Evolutionary conservation across 257 asterid species (phyloP).

Genomic region (Penstemon davidsonii): DNA sequence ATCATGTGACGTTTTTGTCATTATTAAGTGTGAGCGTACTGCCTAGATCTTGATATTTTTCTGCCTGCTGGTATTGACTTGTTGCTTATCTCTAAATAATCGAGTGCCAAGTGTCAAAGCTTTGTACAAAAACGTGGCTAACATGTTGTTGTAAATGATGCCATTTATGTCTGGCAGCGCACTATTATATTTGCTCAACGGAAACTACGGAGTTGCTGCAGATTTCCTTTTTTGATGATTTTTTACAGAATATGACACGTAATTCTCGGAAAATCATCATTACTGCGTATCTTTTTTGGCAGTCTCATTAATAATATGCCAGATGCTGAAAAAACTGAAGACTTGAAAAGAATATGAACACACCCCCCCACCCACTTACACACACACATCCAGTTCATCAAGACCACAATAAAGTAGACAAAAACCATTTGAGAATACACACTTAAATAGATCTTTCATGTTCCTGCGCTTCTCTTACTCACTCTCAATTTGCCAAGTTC

Average conservation of each 20-base stretch:
- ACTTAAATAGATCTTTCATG: slow-evolving; percentile 15
- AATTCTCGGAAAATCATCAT: slow-evolving; percentile 12
- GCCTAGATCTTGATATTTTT: slow-evolving; percentile 22
- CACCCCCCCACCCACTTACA: neutral
- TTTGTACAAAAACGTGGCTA: slow-evolving; percentile 5
- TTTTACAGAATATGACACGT: neutral
- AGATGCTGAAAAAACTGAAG: slow-evolving; percentile 16
- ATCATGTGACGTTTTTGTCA: too few species aligned
- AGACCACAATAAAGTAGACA: neutral
- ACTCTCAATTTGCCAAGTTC: neutral
- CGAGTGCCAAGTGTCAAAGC: slow-evolving; percentile 21
- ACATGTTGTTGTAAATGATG: slow-evolving; percentile 10
- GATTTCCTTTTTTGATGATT: slow-evolving; percentile 20
- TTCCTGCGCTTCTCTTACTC: slow-evolving; percentile 8
- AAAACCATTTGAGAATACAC: slow-evolving; percentile 16
- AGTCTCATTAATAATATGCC: slow-evolving; percentile 20
- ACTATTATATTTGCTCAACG: neutral
- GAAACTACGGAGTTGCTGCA: slow-evolving; percentile 2
- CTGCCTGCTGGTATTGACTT: slow-evolving; percentile 6
- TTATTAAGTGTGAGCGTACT: neutral
- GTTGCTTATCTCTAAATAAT: slow-evolving; percentile 8
- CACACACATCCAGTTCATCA: neutral
- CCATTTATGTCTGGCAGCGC: slow-evolving; percentile 1
- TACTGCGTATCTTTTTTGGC: slow-evolving; percentile 7
- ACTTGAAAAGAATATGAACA: neutral